Percentiles rank a stretch among this genome's conserved stretches.
Evolutionary conservation across 768 basidiomycete genomes (phyloP).

Genomic region (Auriscalpium orientale): DNA sequence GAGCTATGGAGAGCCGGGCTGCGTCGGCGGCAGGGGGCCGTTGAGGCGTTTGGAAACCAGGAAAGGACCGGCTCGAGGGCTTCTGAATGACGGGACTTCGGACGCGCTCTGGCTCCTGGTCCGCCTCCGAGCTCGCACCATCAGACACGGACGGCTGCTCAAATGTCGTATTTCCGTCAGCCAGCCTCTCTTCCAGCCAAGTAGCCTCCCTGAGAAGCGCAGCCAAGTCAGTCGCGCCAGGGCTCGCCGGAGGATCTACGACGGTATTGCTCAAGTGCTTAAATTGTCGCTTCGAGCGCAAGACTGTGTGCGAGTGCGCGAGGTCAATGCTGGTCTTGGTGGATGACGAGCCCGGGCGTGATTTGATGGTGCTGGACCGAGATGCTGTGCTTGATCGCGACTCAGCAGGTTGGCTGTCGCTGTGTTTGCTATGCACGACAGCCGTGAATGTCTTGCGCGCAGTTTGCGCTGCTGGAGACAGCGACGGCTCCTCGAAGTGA

Average conservation of each 20-base stretch:
- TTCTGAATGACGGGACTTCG: neutral
- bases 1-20: neutral
- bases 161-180: conserved; percentile 28
- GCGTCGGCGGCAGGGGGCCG: neutral
- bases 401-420: conserved; percentile 1
- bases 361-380: conserved; percentile 9
- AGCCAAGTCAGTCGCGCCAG: conserved; percentile 45
- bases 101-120: neutral
- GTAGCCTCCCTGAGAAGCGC: conserved; percentile 51
- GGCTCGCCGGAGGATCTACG: conserved; percentile 35
- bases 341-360: conserved; percentile 10
- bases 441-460: conserved; percentile 23
- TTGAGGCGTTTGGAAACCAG: neutral
- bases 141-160: conserved; percentile 16
- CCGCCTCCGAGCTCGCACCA: conserved; percentile 3
- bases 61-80: neutral
- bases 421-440: conserved; percentile 24
- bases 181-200: conserved; percentile 46
- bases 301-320: conserved; percentile 8
- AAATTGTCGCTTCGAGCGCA: conserved; percentile 17
- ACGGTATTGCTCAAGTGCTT: conserved; percentile 13
- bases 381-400: conserved; percentile 4
- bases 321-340: conserved; percentile 11
- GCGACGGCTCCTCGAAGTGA: conserved; percentile 15
- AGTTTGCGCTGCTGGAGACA: conserved; percentile 10